Evolutionary conservation across 2,329 filamentous ascomycete species (phyloP), one percentile per base, ranked within the genome.

Genomic region (Fusarium burgessii): DNA sequence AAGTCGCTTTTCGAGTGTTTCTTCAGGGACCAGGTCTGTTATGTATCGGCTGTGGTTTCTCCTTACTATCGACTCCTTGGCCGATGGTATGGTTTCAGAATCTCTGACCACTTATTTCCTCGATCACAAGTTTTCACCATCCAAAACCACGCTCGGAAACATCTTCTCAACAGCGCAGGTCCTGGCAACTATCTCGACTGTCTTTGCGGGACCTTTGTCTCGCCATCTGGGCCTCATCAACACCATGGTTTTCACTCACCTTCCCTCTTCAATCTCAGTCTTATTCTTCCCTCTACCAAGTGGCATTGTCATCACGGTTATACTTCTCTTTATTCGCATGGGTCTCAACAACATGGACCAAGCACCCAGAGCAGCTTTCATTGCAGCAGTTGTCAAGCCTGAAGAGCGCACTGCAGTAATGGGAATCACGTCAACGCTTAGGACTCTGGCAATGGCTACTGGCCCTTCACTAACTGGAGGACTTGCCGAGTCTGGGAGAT

Each of bases 321-420:
- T 81, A 0, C 81, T 92, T 0, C 80, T 92, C 2, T 82, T 91
- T 29, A 77, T 92, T 23, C 85, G 90, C 8, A 84, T 89, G 5
- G 88, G 88, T 0, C 81, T 92, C 46, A 92, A 92, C 74, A 89
- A 87, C 68, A 91, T 92, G 89, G 90, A 92, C 68, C 90, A 92
- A 80, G 90, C 88, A 0, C 90, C 90, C 0, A 84, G 90, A 4
- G 82, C 89, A 1, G 90, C 90, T 0, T 88, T 92, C 62, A 91
- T 92, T 52, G 89, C 90, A 2, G 89, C 89, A 1, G 88, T 91
- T 1, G 90, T 92, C 5, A 86, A 84, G 67, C 87, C 89, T 1
- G 86, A 88, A 58, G 90, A 92, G 78, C 82, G 90, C 3, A 92
- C 90, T 1, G 90, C 89, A 1, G 89, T 90, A n/a, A 90, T 92